Conservation (phyloP, 371 early-diverging fungal species). For the Syncephalastrum racemosum region DNA sequence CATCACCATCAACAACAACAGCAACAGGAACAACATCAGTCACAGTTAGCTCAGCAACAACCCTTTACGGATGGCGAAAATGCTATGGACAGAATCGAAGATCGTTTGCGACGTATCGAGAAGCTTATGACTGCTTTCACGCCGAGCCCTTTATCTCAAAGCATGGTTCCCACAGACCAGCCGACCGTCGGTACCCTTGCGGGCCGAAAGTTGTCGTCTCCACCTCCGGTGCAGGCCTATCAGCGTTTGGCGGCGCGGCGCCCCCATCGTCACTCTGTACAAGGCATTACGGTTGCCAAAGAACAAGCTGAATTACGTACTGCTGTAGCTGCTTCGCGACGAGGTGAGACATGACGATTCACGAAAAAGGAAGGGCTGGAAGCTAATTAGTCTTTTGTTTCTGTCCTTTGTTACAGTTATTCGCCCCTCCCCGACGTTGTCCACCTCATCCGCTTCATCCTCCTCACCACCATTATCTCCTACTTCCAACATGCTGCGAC, state of each 20-base stretch:
- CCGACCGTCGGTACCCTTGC: no score
- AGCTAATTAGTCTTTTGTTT: no score
- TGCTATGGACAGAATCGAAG: slow-evolving; percentile 44
- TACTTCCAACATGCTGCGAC: slow-evolving; percentile 18
- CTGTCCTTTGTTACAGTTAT: neutral
- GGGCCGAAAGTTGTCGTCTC: slow-evolving; percentile 4
- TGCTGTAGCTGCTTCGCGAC: slow-evolving; percentile 10
- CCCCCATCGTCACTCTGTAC: slow-evolving; percentile 43
- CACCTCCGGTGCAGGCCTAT: neutral
- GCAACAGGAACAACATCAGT: slow-evolving; percentile 2
- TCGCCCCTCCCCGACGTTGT: neutral
- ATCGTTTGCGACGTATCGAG: slow-evolving; percentile 40
- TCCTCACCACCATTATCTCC: slow-evolving; percentile 21
- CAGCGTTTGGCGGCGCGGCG: slow-evolving; percentile 10
- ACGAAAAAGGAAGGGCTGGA: slow-evolving; percentile 12
- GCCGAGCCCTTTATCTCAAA: slow-evolving; percentile 10
- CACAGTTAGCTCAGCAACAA: slow-evolving; percentile 4
- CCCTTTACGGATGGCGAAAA: slow-evolving; percentile 11
- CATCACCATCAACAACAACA: no score
- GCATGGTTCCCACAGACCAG: slow-evolving; percentile 2
- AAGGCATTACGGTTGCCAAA: slow-evolving; percentile 40
- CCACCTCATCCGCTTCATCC: slow-evolving; percentile 6
- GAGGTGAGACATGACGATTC: neutral
- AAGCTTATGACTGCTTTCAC: slow-evolving; percentile 38
- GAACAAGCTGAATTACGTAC: slow-evolving; percentile 32